Conservation (phyloP, 2,329 filamentous ascomycete species). For the Tolypocladium amazonense region DNA sequence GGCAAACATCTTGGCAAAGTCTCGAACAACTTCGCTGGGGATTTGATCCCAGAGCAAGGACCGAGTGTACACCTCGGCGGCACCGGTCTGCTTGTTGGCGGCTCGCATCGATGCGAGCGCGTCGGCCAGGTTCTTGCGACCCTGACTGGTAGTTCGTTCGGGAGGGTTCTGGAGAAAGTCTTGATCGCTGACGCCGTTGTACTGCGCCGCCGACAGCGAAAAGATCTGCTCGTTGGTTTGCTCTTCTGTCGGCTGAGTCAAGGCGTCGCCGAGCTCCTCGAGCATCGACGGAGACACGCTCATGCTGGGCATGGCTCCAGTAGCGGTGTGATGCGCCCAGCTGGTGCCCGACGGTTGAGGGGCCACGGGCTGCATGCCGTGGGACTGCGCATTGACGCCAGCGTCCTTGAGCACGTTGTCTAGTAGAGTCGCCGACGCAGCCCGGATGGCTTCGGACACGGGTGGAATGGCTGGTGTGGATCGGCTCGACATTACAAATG, state of each 20-base stretch:
- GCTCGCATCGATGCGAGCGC: constrained; percentile 69
- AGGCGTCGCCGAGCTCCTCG: constrained; percentile 54
- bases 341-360: constrained; percentile 41
- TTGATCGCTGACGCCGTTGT: constrained; percentile 61
- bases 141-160: constrained; percentile 46
- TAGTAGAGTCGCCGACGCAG: constrained; percentile 65
- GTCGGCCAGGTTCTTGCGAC: constrained; percentile 67
- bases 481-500: constrained; percentile 85
- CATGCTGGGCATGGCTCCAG: constrained; percentile 34
- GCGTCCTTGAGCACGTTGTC: constrained; percentile 76
- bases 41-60: constrained; percentile 93
- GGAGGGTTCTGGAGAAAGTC: constrained; percentile 55
- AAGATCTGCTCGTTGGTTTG: constrained; percentile 86
- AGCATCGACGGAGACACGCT: constrained; percentile 47
- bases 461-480: constrained; percentile 61
- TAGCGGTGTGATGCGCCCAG: constrained; percentile 31
- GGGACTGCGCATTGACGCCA: constrained; percentile 40
- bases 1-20: constrained; percentile 85
- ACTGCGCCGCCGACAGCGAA: constrained; percentile 74
- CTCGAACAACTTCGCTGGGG: constrained; percentile 79
- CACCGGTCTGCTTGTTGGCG: constrained; percentile 54
- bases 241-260: constrained; percentile 68
- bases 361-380: constrained; percentile 32
- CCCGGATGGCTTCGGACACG: constrained; percentile 71
- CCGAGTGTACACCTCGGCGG: constrained; percentile 83